Evolutionary conservation across 345 rosid species (phyloP), one percentile per base, ranked within the genome.

Genomic region (Pistacia integerrima): DNA sequence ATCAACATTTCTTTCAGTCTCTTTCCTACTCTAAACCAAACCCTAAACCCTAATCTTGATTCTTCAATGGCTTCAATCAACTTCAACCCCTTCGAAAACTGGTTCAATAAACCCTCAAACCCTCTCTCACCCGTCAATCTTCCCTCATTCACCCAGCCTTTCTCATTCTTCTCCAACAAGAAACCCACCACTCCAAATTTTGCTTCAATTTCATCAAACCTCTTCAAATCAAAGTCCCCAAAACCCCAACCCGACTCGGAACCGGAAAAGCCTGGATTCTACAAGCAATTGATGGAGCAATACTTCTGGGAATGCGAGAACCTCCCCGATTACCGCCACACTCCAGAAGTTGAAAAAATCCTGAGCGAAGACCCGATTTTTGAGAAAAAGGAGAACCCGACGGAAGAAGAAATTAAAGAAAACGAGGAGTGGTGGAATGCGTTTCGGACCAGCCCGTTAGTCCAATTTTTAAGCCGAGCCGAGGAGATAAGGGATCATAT

Each of bases 291-390:
- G 80, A 68, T 84, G 46, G 92, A 88, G 74, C 97, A 87, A 84
- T 91, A 81, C 85, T 85, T 86, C 81, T 89, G 89, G 92, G 98
- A 94, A 76, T 84, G 88, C 58, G 97, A 93, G 74, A 88, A 87
- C 90, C 77, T 81, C 55, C 97, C 97, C 13, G 95, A 93, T 72
- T 73, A 90, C 80, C 86, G 94, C 38, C 90, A 91, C 86, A 52
- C 98, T 1, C 93, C 98, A 0, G 90, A 93, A 81, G 98, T 94
- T 25, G 97, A 93, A 10, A 84, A 80, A 64, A 82, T 91, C 72
- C 84, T 93, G 0, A 87, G 74, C 38, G 92, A 91, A 51, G 93
- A 91, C 75, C 87, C 90, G 0, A 1, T 80, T 38, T 87, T 89
- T 56, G 94, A 91, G 49, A 86, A 84, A 78, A 91, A 90, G 76